Evolutionary conservation across 371 early-diverging fungal genomes (phyloP), one percentile per base, ranked within the genome.

Genomic region (Batkoa obscura): DNA sequence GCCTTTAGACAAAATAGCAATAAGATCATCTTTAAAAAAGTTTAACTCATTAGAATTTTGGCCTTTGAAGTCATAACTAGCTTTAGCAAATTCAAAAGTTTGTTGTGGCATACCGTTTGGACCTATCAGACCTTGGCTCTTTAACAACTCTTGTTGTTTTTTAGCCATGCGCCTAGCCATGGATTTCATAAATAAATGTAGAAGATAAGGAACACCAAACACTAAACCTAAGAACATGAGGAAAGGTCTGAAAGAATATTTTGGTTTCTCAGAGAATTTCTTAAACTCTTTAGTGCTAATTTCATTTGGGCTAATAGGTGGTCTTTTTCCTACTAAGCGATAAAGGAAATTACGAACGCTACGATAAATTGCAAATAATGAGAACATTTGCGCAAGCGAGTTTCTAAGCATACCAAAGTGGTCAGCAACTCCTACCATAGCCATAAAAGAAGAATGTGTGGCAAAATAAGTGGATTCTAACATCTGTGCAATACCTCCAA

Each of bases 401-500:
- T 71, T 70, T 12, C 81, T 72, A n/a, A 94, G 65, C 64, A 82
- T 66, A 8, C 91, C 88, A 63, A 94, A 84, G 65, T 96, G 95
- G 57, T 96, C 97, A 30, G 88, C 90, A 9, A 96, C 90, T 37
- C 93, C 95, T 23, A 93, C 81, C 78, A 94, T 89, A 36, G 94
- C 94, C 94, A 94, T 94, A 61, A 94, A 94, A 32, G 87, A 86
- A 5, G 91, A 88, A 67, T 93, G 91, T 0, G 97, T 94, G 15
- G 97, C 94, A 75, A 89, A 84, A 62, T 83, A 91, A 0, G 97
- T 94, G 3, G 90, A 88, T 58, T 94, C 95, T 17, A 96, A 74
- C 94, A 96, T 94, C 57, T 90, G 90, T 6, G 93, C 81, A 69
- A 96, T 89, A 6, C 94, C 94, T 30, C 88, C 91, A 74, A 96